These are phyloP conservation scores for Schizochytrium sp. DNA, from an alignment of 108 stramenopile species.

Conservation along the genomic window DNA sequence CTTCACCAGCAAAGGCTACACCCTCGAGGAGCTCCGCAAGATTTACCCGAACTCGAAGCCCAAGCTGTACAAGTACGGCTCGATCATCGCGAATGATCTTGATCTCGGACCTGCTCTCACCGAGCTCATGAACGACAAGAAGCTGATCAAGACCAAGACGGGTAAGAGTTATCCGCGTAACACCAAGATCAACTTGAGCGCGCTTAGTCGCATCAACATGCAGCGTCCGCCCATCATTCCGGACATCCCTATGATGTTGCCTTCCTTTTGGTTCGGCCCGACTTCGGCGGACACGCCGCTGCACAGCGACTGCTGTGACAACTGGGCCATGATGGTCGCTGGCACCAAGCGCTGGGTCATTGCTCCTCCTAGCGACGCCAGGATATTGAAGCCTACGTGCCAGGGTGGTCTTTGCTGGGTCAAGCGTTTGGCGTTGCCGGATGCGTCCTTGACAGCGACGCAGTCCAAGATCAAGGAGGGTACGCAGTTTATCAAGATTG, in stretches of 20 bases:
- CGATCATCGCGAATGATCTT: neutral
- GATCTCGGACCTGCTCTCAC: constrained; percentile 1
- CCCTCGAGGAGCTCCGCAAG: neutral
- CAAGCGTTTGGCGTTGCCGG: neutral
- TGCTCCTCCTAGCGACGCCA: neutral
- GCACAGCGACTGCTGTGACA: constrained; percentile 17
- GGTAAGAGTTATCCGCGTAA: neutral
- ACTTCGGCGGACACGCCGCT: neutral
- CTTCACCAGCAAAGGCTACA: neutral
- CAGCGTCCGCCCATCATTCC: constrained; percentile 6
- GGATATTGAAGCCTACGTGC: neutral
- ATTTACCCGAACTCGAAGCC: constrained; percentile 4
- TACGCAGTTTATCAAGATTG: neutral
- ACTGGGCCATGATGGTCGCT: constrained; percentile 18
- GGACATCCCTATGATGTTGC: constrained; percentile 14
- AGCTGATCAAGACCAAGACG: neutral
- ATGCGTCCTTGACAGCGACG: neutral
- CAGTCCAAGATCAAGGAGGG: neutral
- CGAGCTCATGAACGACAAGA: neutral
- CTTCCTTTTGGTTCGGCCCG: neutral
- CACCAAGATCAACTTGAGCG: neutral
- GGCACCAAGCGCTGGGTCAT: constrained; percentile 3
- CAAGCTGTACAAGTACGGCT: constrained; percentile 11
- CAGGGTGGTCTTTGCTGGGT: constrained; percentile 8
- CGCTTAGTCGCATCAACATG: neutral